phyloP scores from a whole-genome alignment of 2,329 filamentous ascomycete genomes.

The Sarocladiaceae sp. region DNA sequence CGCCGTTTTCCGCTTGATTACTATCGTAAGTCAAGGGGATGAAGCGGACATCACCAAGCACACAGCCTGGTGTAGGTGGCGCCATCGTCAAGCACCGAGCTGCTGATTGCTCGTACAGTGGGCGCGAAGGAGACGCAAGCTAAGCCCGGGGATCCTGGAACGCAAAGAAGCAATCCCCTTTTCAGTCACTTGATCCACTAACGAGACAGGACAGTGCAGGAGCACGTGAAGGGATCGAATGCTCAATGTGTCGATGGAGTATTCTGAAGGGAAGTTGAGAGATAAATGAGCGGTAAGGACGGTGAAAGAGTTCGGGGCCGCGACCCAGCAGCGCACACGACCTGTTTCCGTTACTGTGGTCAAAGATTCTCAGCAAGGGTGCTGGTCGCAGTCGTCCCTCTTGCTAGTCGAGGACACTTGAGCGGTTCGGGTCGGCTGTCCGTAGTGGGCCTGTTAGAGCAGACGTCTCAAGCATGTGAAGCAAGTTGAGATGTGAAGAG shows the following conservation, averaged over 20 bases:
- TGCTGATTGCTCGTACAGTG: too few relatives aligned
- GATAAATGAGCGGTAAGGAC: constrained; percentile 14
- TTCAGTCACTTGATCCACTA: too few relatives aligned
- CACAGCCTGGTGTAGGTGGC: constrained; percentile 24
- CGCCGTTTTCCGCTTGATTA: constrained; percentile 31
- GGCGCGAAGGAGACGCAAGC: too few relatives aligned
- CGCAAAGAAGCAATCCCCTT: too few relatives aligned
- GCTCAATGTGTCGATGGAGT: too few relatives aligned
- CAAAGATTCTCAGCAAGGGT: constrained; percentile 10
- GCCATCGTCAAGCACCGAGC: constrained; percentile 12
- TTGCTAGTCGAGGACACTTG: constrained; percentile 2
- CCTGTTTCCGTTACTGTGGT: constrained; percentile 31
- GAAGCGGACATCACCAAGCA: constrained; percentile 47
- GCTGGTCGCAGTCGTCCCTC: constrained; percentile 1
- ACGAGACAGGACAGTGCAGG: too few relatives aligned
- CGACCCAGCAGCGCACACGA: constrained; percentile 29
- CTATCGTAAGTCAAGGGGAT: constrained; percentile 78
- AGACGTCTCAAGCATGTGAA: background rate
- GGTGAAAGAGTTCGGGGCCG: background rate
- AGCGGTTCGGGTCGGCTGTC: constrained; percentile 4
- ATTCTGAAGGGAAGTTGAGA: too few relatives aligned
- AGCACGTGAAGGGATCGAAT: too few relatives aligned
- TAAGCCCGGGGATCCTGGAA: too few relatives aligned
- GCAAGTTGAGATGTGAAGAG: background rate
- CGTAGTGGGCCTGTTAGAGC: constrained; percentile 1